Conservation (phyloP, 1,139 yeast genomes). For the Pichia sp. region DNA sequence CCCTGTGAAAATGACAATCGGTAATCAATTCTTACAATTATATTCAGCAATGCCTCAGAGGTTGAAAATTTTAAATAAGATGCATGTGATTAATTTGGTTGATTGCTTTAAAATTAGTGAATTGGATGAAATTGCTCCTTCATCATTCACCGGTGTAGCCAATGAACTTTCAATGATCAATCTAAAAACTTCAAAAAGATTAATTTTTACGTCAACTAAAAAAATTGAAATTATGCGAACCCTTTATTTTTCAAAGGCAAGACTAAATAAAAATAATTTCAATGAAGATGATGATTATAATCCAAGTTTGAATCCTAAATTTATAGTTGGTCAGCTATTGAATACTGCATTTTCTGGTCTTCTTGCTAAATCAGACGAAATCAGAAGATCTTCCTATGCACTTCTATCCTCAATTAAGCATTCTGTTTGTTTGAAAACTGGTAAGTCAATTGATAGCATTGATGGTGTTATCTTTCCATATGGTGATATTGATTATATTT, state of each 20-base stretch:
- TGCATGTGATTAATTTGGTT: constrained; percentile 40
- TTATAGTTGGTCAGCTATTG: constrained; percentile 54
- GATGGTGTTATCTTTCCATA: constrained; percentile 68
- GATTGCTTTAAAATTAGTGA: constrained; percentile 48
- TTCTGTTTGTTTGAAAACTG: constrained; percentile 57
- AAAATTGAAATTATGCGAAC: constrained; percentile 64
- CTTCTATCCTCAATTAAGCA: constrained; percentile 59
- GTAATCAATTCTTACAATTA: constrained; percentile 63
- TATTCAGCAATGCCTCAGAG: constrained; percentile 34
- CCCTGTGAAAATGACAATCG: constrained; percentile 62
- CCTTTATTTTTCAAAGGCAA: constrained; percentile 57
- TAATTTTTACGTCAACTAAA: constrained; percentile 55
- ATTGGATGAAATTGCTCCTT: constrained; percentile 46
- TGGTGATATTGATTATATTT: constrained; percentile 60
- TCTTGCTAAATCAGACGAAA: constrained; percentile 50
- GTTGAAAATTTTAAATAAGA: constrained; percentile 31
- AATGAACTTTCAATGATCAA: constrained; percentile 54
- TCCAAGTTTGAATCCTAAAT: constrained; percentile 24
- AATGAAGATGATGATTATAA: constrained; percentile 23
- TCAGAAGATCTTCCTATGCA: constrained; percentile 58
- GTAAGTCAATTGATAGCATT: constrained; percentile 51
- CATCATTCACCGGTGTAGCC: constrained; percentile 44
- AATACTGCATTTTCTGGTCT: constrained; percentile 66
- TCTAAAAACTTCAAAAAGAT: constrained; percentile 37
- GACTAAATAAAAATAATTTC: constrained; percentile 24